These are phyloP conservation scores for Podila clonocystis DNA, from an alignment of 192 early-diverging fungal species.

Conservation along the genomic window DNA sequence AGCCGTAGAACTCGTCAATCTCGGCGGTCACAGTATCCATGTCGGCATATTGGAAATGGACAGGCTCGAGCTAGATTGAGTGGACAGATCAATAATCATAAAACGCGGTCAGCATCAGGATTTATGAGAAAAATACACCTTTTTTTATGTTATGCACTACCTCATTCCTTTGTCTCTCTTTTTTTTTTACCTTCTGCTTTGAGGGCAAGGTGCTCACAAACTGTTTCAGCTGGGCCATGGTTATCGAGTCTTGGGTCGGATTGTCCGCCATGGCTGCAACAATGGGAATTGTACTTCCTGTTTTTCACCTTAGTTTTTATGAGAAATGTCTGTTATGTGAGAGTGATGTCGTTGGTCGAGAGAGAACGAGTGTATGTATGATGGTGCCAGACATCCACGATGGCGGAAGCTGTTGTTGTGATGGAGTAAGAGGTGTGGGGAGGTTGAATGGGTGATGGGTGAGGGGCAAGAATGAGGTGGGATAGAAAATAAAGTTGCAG, in stretches of 20 bases:
- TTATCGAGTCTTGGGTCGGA: conserved; percentile 58
- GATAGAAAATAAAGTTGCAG: not conserved
- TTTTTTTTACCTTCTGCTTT: conserved; percentile 53
- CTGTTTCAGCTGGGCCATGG: conserved; percentile 63
- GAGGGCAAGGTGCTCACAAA: conserved; percentile 61
- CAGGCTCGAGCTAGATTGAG: conserved; percentile 47
- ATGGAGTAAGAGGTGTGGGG: not conserved
- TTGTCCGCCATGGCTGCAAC: conserved; percentile 36
- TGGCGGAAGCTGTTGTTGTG: not conserved
- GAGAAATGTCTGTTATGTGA: too few species aligned
- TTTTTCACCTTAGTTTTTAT: not conserved
- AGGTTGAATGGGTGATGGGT: not conserved
- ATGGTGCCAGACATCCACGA: not conserved
- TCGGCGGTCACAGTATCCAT: conserved; percentile 58
- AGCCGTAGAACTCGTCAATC: conserved; percentile 69
- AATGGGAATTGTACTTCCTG: not conserved
- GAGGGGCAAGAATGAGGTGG: not conserved
- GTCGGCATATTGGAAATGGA: conserved; percentile 62
- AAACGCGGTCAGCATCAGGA: not conserved
- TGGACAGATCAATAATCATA: not conserved
- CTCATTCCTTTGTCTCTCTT: not conserved
- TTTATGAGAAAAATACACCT: not conserved
- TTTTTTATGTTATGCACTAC: not conserved
- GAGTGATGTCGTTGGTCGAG: too few species aligned
- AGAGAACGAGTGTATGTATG: too few species aligned